These are phyloP conservation scores for Pseudocercospora crystallina DNA, from an alignment of 2,329 filamentous ascomycete genomes.

Conservation along the genomic window DNA sequence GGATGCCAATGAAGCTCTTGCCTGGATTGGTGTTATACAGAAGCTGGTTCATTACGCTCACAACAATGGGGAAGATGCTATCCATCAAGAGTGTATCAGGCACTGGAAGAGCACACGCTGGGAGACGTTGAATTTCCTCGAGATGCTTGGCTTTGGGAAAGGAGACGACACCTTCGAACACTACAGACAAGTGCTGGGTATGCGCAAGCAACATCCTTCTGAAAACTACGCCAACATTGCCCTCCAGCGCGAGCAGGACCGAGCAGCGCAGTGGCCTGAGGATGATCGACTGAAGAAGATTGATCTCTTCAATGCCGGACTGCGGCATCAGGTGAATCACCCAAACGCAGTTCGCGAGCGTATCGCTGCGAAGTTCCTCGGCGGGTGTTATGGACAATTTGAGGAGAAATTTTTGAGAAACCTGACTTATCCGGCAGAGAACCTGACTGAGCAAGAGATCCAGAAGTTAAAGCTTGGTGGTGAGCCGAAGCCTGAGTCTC, in stretches of 20 bases:
- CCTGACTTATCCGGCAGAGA: background rate
- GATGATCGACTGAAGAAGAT: background rate
- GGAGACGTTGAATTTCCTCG: conserved; percentile 11
- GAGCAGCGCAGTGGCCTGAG: background rate
- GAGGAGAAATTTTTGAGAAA: background rate
- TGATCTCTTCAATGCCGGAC: background rate
- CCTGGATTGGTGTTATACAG: conserved; percentile 30
- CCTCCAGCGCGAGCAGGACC: background rate
- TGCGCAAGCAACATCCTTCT: background rate
- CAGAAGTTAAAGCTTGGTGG: conserved; percentile 6
- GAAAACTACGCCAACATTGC: conserved; percentile 1
- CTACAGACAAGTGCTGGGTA: conserved; percentile 10
- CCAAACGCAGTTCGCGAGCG: conserved; percentile 1
- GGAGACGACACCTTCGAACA: conserved; percentile 7
- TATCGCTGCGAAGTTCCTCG: conserved; percentile 15
- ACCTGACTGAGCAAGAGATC: background rate
- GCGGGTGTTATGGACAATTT: conserved; percentile 20
- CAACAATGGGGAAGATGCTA: background rate
- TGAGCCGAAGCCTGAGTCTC: too few relatives aligned
- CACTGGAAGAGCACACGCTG: conserved; percentile 5
- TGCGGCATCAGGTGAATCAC: background rate
- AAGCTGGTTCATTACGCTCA: conserved; percentile 13
- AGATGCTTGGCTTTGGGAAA: background rate
- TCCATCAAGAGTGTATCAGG: conserved; percentile 4
- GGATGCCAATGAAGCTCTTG: conserved; percentile 22